phyloP scores from a whole-genome alignment of 2,329 filamentous ascomycete species.

The Fusarium napiforme region DNA sequence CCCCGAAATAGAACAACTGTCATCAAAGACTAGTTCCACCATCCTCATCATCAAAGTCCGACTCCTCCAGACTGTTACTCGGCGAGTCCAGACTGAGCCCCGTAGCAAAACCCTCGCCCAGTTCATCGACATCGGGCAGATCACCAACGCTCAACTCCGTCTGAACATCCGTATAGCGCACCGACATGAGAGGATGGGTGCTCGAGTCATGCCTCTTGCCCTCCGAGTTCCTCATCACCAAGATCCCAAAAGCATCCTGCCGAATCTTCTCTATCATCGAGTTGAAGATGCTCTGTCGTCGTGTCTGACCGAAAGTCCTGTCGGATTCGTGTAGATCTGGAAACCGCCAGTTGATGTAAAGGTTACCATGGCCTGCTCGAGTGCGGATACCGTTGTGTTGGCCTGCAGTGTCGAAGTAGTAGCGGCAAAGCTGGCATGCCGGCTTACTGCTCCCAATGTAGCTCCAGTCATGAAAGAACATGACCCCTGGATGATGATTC shows the following conservation, averaged over 20 bases:
- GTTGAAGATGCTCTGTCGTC: constrained; percentile 40
- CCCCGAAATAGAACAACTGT: neutral
- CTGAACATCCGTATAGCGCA: constrained; percentile 15
- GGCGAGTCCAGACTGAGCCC: constrained; percentile 8
- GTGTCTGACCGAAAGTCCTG: neutral
- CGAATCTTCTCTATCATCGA: constrained; percentile 44
- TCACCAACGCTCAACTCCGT: constrained; percentile 17
- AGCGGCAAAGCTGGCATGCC: constrained; percentile 52
- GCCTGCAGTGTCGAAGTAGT: constrained; percentile 48
- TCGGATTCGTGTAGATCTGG: constrained; percentile 47
- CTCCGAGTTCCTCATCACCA: constrained; percentile 43
- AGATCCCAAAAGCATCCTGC: constrained; percentile 42
- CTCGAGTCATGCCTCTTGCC: constrained; percentile 49
- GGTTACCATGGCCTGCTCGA: constrained; percentile 49
- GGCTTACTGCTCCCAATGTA: constrained; percentile 58
- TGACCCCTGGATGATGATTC: neutral
- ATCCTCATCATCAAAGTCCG: constrained; percentile 34
- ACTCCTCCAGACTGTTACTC: neutral
- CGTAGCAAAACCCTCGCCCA: constrained; percentile 20
- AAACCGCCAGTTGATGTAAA: constrained; percentile 53
- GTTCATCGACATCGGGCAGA: constrained; percentile 22
- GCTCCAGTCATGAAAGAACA: constrained; percentile 47
- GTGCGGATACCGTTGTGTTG: constrained; percentile 39
- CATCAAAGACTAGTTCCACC: constrained; percentile 10
- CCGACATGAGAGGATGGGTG: constrained; percentile 32